Base-by-base conservation (phyloP, 1,139 yeast genomes). In the Geotrichum klebahnii region DNA sequence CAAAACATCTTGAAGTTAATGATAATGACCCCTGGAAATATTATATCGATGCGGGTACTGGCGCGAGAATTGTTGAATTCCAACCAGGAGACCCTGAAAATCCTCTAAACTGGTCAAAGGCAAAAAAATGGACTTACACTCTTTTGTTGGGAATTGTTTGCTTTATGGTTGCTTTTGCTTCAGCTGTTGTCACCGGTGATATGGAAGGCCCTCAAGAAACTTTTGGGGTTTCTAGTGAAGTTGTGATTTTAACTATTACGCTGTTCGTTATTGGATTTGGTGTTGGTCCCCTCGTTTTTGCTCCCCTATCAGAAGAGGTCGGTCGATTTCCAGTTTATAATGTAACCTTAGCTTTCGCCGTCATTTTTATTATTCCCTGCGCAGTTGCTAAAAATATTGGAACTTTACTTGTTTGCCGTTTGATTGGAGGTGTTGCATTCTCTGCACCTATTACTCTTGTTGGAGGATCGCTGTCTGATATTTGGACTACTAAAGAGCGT, bases 81-180 rank as follows among this genome's bases (percentile, higher is more conserved):
- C 71, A 75, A 2, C 73, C 68, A 1, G 74, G 68, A 31, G 90
- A 83, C 60, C 70, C 71, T 48, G 72, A 64, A 0, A 80, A 83
- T 63, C 89, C 89, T 10, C 74, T 80, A 56, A 78, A 77, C 58
- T 75, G 77, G 73, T 56, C 76, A 1, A 59, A 55, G 5, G 59
- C 63, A 5, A 61, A 69, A 42, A 81, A 78, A 64, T 82, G 89
- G 88, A 56, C 68, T 26, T 68, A 76, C 51, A 82, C 89, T 0
- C 48, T 68, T 14, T 57, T 74, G 20, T 67, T 82, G 73, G 66
- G 67, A 16, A 29, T 63, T 12, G 56, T 65, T 40, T 65, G 90
- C 64, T 81, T 89, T 55, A 78, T 84, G 60, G 96, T 92, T 19
- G 96, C 96, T 1, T 85, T 86, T 63, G 95, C 95, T 36, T 85